Evolutionary conservation across 352 stramenopile species (phyloP).

Genomic region (Phytophthora meadii): DNA sequence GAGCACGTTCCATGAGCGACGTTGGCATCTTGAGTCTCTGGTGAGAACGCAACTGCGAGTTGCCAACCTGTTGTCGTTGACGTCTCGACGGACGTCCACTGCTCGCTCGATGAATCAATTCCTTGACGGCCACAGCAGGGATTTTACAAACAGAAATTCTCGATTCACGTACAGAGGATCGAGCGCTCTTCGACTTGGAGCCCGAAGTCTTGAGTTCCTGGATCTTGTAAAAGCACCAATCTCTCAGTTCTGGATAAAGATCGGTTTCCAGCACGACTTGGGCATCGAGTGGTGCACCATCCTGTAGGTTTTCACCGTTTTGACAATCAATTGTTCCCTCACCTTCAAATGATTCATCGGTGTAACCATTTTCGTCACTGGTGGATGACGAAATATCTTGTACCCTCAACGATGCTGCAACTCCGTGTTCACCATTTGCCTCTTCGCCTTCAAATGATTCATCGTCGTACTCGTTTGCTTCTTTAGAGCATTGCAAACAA

Average conservation of each 20-base stretch:
- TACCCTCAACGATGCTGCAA: no score
- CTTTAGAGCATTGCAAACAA: no score
- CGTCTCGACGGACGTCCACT: neutral
- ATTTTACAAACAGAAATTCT: neutral
- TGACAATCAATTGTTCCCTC: neutral
- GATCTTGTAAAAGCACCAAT: constrained; percentile 24
- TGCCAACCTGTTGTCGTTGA: neutral
- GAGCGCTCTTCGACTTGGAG: neutral
- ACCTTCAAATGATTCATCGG: no score
- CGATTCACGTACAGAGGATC: neutral
- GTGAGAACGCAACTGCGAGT: neutral
- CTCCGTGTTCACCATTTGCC: no score
- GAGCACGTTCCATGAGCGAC: constrained; percentile 28
- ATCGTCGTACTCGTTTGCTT: no score
- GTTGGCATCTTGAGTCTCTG: constrained; percentile 8
- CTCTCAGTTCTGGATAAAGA: constrained; percentile 4
- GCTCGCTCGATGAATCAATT: constrained; percentile 17
- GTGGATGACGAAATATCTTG: no score
- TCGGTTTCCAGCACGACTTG: neutral
- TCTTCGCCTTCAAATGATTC: no score
- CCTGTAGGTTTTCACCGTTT: neutral
- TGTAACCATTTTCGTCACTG: no score
- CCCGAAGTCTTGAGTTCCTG: constrained; percentile 1
- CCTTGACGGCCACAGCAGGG: constrained; percentile 1
- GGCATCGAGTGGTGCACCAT: neutral